Conservation (phyloP, 768 basidiomycete genomes). For the Lactarius vividus region DNA sequence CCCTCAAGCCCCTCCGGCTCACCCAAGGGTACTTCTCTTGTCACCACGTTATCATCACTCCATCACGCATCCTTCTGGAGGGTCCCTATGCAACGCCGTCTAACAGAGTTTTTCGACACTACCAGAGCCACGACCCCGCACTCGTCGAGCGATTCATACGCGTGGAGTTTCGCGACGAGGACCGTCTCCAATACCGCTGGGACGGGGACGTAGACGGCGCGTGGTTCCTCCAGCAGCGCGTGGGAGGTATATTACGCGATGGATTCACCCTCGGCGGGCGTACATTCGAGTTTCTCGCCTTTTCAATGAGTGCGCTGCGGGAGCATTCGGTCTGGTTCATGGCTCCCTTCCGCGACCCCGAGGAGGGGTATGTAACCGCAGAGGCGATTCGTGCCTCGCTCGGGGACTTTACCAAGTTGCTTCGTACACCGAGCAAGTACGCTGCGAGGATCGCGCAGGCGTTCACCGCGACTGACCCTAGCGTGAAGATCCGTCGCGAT, state of each 20-base stretch:
- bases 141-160: constrained; percentile 71
- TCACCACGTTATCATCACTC: constrained; percentile 73
- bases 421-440: constrained; percentile 65
- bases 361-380: constrained; percentile 48
- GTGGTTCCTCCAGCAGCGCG: constrained; percentile 44
- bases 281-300: constrained; percentile 76
- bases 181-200: constrained; percentile 71
- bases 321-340: constrained; percentile 86
- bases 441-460: constrained; percentile 83
- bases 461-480: constrained; percentile 78
- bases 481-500: constrained; percentile 50
- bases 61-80: constrained; percentile 69
- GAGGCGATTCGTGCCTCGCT: constrained; percentile 57
- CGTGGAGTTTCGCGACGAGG: constrained; percentile 84
- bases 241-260: constrained; percentile 44
- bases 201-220: constrained; percentile 60
- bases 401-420: constrained; percentile 60
- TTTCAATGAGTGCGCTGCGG: constrained; percentile 76
- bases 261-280: constrained; percentile 74
- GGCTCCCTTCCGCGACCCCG: constrained; percentile 52
- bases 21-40: constrained; percentile 54
- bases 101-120: constrained; percentile 76
- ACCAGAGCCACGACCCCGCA: constrained; percentile 35
- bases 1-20: constrained; percentile 26
- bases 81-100: constrained; percentile 75